phyloP scores from a whole-genome alignment of 306 rosid species.

The Urtica urens region DNA sequence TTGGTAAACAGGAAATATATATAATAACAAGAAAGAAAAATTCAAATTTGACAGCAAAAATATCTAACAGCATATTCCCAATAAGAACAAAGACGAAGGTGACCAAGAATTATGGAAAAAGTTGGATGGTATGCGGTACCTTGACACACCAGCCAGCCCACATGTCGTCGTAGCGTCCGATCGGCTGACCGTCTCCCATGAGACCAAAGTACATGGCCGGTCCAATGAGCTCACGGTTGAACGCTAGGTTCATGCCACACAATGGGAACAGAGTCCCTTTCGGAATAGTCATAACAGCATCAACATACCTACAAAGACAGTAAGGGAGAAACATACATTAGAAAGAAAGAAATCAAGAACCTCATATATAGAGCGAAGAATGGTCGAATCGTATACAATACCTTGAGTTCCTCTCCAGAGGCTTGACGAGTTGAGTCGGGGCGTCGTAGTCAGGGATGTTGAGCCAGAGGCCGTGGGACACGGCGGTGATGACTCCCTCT shows the following conservation, averaged over 20 bases:
- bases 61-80: neutral
- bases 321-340: neutral
- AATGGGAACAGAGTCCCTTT: conserved; percentile 77
- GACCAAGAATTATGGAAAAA: neutral
- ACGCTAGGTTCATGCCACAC: conserved; percentile 90
- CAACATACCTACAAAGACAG: conserved; percentile 48
- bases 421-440: conserved; percentile 87
- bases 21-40: too few relatives aligned
- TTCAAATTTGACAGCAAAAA: neutral
- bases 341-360: neutral
- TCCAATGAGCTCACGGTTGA: conserved; percentile 73
- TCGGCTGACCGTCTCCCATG: conserved; percentile 95
- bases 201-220: conserved; percentile 95
- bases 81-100: neutral
- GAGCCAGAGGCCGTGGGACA: conserved; percentile 89
- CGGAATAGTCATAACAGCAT: conserved; percentile 75
- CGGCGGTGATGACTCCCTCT: conserved; percentile 61
- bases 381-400: neutral
- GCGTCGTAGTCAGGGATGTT: conserved; percentile 87
- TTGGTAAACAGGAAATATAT: neutral
- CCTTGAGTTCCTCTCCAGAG: conserved; percentile 77
- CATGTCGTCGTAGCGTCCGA: conserved; percentile 86
- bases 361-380: neutral
- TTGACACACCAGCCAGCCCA: conserved; percentile 97
- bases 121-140: conserved; percentile 29